Base-by-base conservation (phyloP, 345 rosid genomes). In the Kernera saxatilis region DNA sequence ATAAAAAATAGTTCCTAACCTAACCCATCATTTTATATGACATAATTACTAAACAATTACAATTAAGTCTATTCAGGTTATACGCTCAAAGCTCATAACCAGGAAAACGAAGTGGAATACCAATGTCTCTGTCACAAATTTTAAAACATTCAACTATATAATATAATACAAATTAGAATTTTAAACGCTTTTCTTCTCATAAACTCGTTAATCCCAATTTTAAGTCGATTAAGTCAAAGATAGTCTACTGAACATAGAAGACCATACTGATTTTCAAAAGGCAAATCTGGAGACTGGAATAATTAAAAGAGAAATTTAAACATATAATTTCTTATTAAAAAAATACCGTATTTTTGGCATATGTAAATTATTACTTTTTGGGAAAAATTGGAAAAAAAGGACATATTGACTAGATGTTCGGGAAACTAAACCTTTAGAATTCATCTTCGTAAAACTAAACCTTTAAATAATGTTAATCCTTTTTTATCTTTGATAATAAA, bases 81-180 rank as follows among this genome's bases (percentile, higher is more conserved):
- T 70, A 69, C 25, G 79, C 71, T 76, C 79, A 76, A 76, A 63
- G 60, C 75, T 70, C 25, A 76, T 45, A 69, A 70, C 33, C 71
- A 46, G 75, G 75, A 76, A 70, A 74, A 69, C 13, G 45, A 51
- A 37, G 71, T 62, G 58, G 59, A 55, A 69, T 18, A 63, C 48
- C 54, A 56, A 55, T 64, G 79, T 70, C 75, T 46, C 18, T 30
- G 67, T 76, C 71, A 55, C 48, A 29, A 3, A 3, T 8, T 55
- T 62, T 27, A 29, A 55, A 70, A 63, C 27, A 69, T 54, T 62
- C 45, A 43, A 22, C 60, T 23, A 41, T 68, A 43, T 43, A 19
- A 30, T 69, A 69, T 33, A 2, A 10, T 61, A 39, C 11, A 33
- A 21, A 13, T 55, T 5, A 45, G 8, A 75, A 49, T 26, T 35